Base-by-base conservation (phyloP, 306 rosid genomes). In the Citrullus colocynthis region DNA sequence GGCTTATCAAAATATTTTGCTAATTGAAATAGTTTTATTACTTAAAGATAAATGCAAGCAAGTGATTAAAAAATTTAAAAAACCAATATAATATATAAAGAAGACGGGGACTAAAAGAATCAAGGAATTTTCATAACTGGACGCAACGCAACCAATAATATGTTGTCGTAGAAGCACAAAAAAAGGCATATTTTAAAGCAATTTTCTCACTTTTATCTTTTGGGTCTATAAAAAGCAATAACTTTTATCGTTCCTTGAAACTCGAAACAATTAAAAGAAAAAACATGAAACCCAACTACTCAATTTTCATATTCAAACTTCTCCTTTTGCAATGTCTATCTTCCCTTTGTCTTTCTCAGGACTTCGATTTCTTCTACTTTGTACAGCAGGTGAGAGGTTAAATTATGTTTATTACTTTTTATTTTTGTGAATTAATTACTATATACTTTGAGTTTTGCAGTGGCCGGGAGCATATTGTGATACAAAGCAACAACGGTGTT, bases 391-490 rank as follows among this genome's bases (percentile, higher is more conserved):
- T 48, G 1, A 11, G 28, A 24, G 1, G 16, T 42, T 13, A 44
- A 13, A 48, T 48, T 48, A 48, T 1, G 2, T 44, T 44, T 9
- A 42, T 42, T 7, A 7, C 1, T 8, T 6, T 7, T 7, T 7
- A 8, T 7, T 42, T 36, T 36, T 36, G 39, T 36, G 39, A 36
- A 36, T 36, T 36, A 48, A 48, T 48, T 48, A 48, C 54, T 12
- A 13, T 48, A 3, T 4, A 13, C 13, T 48, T 15, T 32, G 36
- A 39, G 8, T 21, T 6, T 36, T 49, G 20, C 17, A 93, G 98
- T 93, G 98, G 98, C 98, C 97, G 15, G 98, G 97, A 70, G 87
- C 97, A 36, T 93, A 86, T 62, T 93, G 98, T 75, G 97, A 90
- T 76, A 67, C 91, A 39, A 30, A 86, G 82, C 81, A 82, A 16